phyloP scores from a whole-genome alignment of 2,329 filamentous ascomycete species.

The Sporothrix inflata region DNA sequence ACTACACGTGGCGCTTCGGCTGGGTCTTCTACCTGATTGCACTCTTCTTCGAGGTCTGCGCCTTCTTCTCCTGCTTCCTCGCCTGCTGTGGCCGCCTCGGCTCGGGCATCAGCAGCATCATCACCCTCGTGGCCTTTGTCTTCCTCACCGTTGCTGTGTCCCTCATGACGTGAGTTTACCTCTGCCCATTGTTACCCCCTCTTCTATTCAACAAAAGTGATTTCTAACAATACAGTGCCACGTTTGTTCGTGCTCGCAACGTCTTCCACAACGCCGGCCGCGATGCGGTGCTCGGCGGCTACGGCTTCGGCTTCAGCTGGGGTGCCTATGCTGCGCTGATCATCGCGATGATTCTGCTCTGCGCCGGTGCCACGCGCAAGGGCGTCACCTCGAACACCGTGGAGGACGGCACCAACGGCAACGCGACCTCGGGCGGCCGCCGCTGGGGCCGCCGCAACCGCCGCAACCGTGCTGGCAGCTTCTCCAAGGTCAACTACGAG shows the following conservation, averaged over 20 bases:
- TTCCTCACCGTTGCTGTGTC: conserved; percentile 68
- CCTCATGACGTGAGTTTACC: conserved; percentile 70
- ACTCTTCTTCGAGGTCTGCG: conserved; percentile 73
- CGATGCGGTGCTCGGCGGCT: conserved; percentile 63
- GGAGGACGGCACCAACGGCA: conserved; percentile 16
- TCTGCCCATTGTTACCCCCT: conserved; percentile 22
- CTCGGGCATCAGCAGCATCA: conserved; percentile 65
- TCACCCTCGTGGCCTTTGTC: conserved; percentile 64
- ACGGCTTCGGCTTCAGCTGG: conserved; percentile 80
- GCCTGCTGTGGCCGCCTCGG: conserved; percentile 73
- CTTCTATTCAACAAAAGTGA: not conserved
- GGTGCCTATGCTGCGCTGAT: conserved; percentile 68
- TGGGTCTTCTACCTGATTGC: conserved; percentile 89
- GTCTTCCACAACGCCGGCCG: conserved; percentile 61
- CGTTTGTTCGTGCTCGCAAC: conserved; percentile 71
- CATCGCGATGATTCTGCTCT: conserved; percentile 69
- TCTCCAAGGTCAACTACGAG: conserved; percentile 34
- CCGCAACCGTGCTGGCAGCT: conserved; percentile 30
- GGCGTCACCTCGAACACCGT: not conserved
- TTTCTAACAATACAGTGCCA: conserved; percentile 47
- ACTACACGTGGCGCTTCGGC: conserved; percentile 85
- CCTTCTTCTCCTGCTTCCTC: conserved; percentile 69
- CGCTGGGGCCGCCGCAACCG: conserved; percentile 21
- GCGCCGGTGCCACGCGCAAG: conserved; percentile 55
- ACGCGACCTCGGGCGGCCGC: not conserved